Evolutionary conservation across 78 protist species (phyloP), one percentile per base, ranked within the genome.

Genomic region (Carpediemonas membranifera): DNA sequence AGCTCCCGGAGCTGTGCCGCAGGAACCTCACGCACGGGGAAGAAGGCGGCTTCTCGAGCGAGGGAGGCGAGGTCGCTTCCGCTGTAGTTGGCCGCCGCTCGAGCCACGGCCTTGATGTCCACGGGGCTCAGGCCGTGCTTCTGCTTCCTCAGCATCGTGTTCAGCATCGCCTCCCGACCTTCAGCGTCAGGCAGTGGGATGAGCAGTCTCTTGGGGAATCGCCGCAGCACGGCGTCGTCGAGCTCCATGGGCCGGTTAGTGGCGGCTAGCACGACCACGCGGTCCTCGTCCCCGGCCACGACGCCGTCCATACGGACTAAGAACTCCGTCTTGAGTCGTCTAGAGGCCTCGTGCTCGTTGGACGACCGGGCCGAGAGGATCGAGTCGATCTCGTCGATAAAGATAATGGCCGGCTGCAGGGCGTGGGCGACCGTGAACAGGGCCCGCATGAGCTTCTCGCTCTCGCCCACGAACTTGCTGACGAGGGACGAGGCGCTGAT

Each of bases 251-350:
- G 68, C 35, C 55, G 52, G 53, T 72, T 72, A 30, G 77, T 72
- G n/a, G 77, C 77, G 13, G 66, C 79, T 0, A 79, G 19, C 9
- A 81, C 16, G 5, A 64, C 30, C 15, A 64, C 56, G 18, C 81
- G 59, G 27, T 77, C 84, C 33, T 18, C 59, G n/a, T 54, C 68
- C 44, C n/a, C 65, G 9, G 71, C 53, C 16, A 53, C 37, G 21
- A 70, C 81, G 27, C 86, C 86, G 41, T 80, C 83, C 7, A 80
- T 67, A 52, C 77, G 86, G 41, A 85, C 60, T 5, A 85, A 43
- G 44, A 85, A 74, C 50, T 85, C 90, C 0, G 90, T 85, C 65
- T 85, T 85, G 2, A 85, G n/a, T 30, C 90, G 43, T 9, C 90
- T 41, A 21, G 77, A 43, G 16, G 75, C 74, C 3, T 85, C 90